phyloP scores from a whole-genome alignment of 2,329 filamentous ascomycete species.

The Exophiala dermatitidis region DNA sequence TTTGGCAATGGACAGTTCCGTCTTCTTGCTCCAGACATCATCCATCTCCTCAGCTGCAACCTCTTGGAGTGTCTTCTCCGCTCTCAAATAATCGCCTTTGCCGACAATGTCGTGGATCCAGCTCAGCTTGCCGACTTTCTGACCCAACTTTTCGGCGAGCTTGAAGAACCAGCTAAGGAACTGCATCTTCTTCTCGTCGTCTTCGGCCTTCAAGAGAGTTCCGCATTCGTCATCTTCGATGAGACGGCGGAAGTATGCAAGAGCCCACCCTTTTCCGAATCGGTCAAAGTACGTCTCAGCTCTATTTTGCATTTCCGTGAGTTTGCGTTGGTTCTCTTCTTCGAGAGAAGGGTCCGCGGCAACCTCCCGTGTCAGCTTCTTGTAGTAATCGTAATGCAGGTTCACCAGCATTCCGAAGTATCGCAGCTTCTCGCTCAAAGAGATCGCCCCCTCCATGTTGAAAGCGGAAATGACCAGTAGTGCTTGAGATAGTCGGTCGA shows the following conservation, averaged over 20 bases:
- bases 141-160: constrained; percentile 56
- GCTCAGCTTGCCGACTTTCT: constrained; percentile 57
- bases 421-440: constrained; percentile 54
- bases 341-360: constrained; percentile 16
- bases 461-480: constrained; percentile 18
- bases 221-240: constrained; percentile 61
- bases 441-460: constrained; percentile 42
- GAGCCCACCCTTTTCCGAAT: constrained; percentile 48
- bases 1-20: constrained; percentile 84
- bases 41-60: constrained; percentile 66
- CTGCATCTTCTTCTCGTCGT: constrained; percentile 50
- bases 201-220: constrained; percentile 55
- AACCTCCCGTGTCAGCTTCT: constrained; percentile 16
- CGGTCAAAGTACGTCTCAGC: constrained; percentile 44
- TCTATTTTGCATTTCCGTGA: constrained; percentile 33
- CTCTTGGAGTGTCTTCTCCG: constrained; percentile 62
- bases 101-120: constrained; percentile 91
- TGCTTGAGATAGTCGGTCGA: constrained; percentile 11
- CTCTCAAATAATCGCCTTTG: constrained; percentile 67
- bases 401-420: constrained; percentile 58
- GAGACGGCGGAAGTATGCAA: constrained; percentile 71
- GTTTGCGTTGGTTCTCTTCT: constrained; percentile 26
- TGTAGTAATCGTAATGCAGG: constrained; percentile 22
- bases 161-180: constrained; percentile 74
- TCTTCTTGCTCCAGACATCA: constrained; percentile 86